These are phyloP conservation scores for Castanospermum australe DNA, from an alignment of 306 rosid species.

Conservation along the genomic window DNA sequence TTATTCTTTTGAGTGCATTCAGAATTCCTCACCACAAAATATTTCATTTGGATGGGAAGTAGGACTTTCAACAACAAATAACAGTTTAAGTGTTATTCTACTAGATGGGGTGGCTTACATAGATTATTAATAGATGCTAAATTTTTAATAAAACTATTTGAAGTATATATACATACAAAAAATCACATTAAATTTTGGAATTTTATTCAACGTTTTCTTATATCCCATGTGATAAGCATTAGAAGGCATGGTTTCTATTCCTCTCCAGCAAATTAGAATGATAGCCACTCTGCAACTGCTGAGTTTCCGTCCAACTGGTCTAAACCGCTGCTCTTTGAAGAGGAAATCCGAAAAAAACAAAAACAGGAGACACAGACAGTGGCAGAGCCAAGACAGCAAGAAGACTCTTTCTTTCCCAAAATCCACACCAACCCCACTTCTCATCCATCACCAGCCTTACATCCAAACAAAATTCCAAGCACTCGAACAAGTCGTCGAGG, in stretches of 20 bases:
- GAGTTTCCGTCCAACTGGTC: background rate
- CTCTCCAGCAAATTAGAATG: conserved; percentile 35
- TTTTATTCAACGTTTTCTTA: too few species aligned
- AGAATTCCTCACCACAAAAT: too few species aligned
- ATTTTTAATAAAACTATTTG: too few species aligned
- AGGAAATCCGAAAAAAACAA: conserved; percentile 26
- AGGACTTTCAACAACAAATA: background rate
- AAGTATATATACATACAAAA: too few species aligned
- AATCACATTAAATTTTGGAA: too few species aligned
- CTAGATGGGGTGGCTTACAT: too few species aligned
- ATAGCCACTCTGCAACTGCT: conserved; percentile 24
- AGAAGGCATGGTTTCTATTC: too few species aligned
- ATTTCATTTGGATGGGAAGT: background rate
- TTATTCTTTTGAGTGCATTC: too few species aligned
- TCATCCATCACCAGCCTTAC: conserved; percentile 50
- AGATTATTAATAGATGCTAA: too few species aligned
- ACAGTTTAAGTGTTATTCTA: too few species aligned
- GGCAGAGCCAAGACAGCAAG: conserved; percentile 31
- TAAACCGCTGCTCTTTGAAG: conserved; percentile 34
- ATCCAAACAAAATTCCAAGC: conserved; percentile 67
- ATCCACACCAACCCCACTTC: conserved; percentile 68
- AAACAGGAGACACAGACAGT: conserved; percentile 25
- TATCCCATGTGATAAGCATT: too few species aligned
- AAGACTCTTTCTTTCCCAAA: conserved; percentile 48
- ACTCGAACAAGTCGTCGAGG: conserved; percentile 61